A percentile compares a stretch with the other conserved stretches of the same genome.
These are phyloP conservation scores for Exophiala spinifera DNA, from an alignment of 2,329 filamentous ascomycete species.

Conservation along the genomic window DNA sequence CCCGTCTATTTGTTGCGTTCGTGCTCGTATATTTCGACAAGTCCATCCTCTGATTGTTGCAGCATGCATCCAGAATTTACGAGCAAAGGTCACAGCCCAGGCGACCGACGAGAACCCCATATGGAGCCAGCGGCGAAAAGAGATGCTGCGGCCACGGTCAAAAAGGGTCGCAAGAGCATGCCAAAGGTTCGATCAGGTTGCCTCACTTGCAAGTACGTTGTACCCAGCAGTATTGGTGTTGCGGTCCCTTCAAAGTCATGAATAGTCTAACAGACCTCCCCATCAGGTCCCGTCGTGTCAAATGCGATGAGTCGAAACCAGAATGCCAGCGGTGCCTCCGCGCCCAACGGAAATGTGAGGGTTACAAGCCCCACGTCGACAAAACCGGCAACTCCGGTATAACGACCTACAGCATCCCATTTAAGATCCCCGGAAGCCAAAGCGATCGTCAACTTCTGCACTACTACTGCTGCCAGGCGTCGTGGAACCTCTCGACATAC, in stretches of 20 bases:
- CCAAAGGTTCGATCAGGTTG: constrained; percentile 22
- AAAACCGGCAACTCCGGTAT: constrained; percentile 33
- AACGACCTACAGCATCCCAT: constrained; percentile 14
- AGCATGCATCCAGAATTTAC: too few species aligned
- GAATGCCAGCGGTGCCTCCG: constrained; percentile 53
- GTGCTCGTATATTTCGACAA: too few species aligned
- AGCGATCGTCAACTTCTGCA: constrained; percentile 38
- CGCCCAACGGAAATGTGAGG: constrained; percentile 57
- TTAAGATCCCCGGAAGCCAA: constrained; percentile 17
- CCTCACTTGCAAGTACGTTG: constrained; percentile 23
- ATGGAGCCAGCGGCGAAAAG: too few species aligned
- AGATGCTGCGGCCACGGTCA: neutral
- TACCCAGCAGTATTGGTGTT: neutral
- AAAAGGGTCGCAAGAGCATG: constrained; percentile 10
- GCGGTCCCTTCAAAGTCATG: too few species aligned
- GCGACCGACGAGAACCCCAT: too few species aligned
- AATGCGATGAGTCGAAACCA: constrained; percentile 32
- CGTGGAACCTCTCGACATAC: constrained; percentile 62
- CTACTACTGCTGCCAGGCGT: constrained; percentile 59
- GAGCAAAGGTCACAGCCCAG: too few species aligned
- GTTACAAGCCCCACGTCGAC: constrained; percentile 42
- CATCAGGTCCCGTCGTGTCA: constrained; percentile 10
- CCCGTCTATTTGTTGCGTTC: too few species aligned
- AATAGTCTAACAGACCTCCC: neutral
- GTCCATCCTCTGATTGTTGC: too few species aligned